A percentile compares a stretch with the other conserved stretches of the same genome.
These are phyloP conservation scores for Epichloe uncinata DNA, from an alignment of 2,329 filamentous ascomycete species.

Conservation along the genomic window DNA sequence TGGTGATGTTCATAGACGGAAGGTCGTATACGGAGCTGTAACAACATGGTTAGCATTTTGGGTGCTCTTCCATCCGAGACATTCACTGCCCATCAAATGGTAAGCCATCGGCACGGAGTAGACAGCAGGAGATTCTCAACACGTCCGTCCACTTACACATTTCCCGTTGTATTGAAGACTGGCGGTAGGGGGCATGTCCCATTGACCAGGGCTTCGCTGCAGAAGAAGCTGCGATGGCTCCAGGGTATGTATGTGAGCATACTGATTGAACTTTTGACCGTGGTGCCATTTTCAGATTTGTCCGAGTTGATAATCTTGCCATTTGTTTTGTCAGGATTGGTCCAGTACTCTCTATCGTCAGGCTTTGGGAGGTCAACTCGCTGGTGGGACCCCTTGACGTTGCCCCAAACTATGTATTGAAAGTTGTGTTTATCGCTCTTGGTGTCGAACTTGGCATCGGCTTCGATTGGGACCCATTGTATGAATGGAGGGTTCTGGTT, in stretches of 20 bases:
- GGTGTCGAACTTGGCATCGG: slow-evolving; percentile 62
- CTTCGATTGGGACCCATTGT: slow-evolving; percentile 66
- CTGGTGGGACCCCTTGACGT: slow-evolving; percentile 64
- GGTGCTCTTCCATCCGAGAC: neutral
- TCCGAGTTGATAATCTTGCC: slow-evolving; percentile 68
- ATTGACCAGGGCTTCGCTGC: slow-evolving; percentile 43
- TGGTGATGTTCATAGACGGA: slow-evolving; percentile 59
- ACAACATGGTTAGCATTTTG: slow-evolving; percentile 6
- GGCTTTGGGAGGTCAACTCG: slow-evolving; percentile 44
- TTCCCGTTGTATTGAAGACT: slow-evolving; percentile 39
- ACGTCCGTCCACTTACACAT: slow-evolving; percentile 4
- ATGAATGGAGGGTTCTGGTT: slow-evolving; percentile 45
- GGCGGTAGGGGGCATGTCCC: slow-evolving; percentile 63
- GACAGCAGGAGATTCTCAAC: neutral
- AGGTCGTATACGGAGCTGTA: slow-evolving; percentile 26
- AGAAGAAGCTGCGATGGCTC: slow-evolving; percentile 47
- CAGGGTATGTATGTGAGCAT: slow-evolving; percentile 68
- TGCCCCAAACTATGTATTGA: slow-evolving; percentile 73
- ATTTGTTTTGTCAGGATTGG: slow-evolving; percentile 40
- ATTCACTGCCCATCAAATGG: no score
- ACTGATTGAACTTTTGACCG: slow-evolving; percentile 56
- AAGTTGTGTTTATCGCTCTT: slow-evolving; percentile 48
- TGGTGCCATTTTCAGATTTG: slow-evolving; percentile 50
- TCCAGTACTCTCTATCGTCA: slow-evolving; percentile 46
- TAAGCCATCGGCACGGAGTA: no score